These are phyloP conservation scores for Bipolaris victoriae DNA, from an alignment of 2,329 filamentous ascomycete species.

Conservation along the genomic window DNA sequence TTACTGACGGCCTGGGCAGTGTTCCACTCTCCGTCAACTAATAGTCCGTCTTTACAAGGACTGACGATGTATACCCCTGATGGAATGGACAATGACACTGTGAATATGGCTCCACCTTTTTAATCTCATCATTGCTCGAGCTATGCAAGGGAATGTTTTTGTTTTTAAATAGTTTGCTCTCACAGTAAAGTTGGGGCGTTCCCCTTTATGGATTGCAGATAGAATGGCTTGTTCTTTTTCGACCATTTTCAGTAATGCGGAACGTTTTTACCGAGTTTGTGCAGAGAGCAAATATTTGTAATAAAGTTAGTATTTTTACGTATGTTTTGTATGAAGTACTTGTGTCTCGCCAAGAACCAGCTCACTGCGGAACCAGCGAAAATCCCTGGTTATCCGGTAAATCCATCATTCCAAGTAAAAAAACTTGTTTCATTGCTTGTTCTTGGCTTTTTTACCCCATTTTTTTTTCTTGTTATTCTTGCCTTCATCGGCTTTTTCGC, in stretches of 20 bases:
- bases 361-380: too few relatives aligned
- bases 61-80: constrained; percentile 46
- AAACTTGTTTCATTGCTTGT: too few relatives aligned
- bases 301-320: constrained; percentile 3
- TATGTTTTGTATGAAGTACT: background rate
- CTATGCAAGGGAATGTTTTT: constrained; percentile 13
- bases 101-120: constrained; percentile 7
- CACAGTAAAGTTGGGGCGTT: background rate
- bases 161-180: constrained; percentile 5
- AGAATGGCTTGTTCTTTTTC: constrained; percentile 10
- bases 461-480: too few relatives aligned
- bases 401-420: too few relatives aligned
- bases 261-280: constrained; percentile 2
- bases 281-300: constrained; percentile 16
- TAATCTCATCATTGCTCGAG: constrained; percentile 14
- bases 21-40: constrained; percentile 29
- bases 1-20: constrained; percentile 29
- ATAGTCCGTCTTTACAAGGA: constrained; percentile 29
- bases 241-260: constrained; percentile 19
- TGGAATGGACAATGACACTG: constrained; percentile 27
- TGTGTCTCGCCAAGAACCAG: too few relatives aligned
- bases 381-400: too few relatives aligned
- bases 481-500: too few relatives aligned
- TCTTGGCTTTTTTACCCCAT: too few relatives aligned
- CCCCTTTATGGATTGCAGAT: constrained; percentile 12